A percentile compares a stretch with the other conserved stretches of the same genome.
Conservation (phyloP, 129 eudicot genomes). For the Apium graveolens region DNA sequence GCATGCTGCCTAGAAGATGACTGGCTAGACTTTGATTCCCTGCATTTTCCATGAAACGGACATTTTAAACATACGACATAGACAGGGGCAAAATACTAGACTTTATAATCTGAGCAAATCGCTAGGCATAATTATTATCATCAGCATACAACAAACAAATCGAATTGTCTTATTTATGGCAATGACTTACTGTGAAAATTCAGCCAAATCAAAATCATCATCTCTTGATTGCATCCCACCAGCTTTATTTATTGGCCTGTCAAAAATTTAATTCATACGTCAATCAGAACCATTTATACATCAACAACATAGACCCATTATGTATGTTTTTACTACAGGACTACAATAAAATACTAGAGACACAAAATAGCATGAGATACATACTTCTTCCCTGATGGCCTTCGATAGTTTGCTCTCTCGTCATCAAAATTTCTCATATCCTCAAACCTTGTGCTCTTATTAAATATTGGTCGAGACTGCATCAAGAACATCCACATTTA, state of each 20-base stretch:
- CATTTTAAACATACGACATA: background rate
- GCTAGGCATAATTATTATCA: background rate
- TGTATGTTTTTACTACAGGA: background rate
- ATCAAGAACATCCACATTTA: slow-evolving; percentile 8
- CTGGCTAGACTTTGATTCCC: slow-evolving; percentile 67
- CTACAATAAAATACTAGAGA: background rate
- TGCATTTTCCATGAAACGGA: slow-evolving; percentile 20
- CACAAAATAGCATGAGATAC: background rate
- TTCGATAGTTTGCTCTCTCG: slow-evolving; percentile 50
- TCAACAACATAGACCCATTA: background rate
- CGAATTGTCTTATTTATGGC: background rate
- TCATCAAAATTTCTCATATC: slow-evolving; percentile 85
- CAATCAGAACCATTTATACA: background rate
- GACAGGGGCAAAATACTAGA: background rate
- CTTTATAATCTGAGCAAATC: slow-evolving; percentile 2
- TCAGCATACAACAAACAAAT: background rate
- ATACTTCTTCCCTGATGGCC: slow-evolving; percentile 72
- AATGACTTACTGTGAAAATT: slow-evolving; percentile 67
- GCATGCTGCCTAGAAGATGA: slow-evolving; percentile 66
- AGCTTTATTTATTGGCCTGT: slow-evolving; percentile 62
- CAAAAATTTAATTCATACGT: slow-evolving; percentile 12
- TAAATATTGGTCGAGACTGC: slow-evolving; percentile 96
- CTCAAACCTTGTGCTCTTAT: slow-evolving; percentile 94
- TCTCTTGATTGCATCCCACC: slow-evolving; percentile 75
- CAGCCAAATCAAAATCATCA: slow-evolving; percentile 81